Evolutionary conservation across 2,329 filamentous ascomycete species (phyloP), one percentile per base, ranked within the genome.

Genomic region (Daldinia eschscholtzii): DNA sequence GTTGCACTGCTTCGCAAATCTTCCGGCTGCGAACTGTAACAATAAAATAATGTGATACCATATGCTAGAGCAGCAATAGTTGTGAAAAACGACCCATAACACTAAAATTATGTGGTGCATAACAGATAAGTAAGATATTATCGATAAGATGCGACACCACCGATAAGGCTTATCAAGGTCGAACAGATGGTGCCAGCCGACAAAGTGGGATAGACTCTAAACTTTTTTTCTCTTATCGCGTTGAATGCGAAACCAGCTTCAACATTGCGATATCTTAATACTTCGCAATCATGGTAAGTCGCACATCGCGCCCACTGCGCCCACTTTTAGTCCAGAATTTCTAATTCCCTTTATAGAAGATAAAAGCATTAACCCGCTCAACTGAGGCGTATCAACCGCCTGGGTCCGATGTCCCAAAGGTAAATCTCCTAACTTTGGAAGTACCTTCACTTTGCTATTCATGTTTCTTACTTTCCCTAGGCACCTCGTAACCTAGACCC

Each of bases 351-450:
- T n/a, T 3, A 56, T 63, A 73, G 87, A 89, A 88, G 81, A 87
- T 89, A 75, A 89, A 89, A 81, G 89, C 91, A 59, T 86, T 93
- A 75, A 89, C 85, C 72, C 88, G 91, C 74, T 88, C 91, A 30
- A 83, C 88, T 46, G 84, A 87, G 75, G 86, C 88, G 64, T 86
- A 89, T 74, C 90, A 92, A 80, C 86, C 90, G 30, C 86, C 90
- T 18, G 91, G 91, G 67, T 89, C 89, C 62, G 87, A 87, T 79
- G 87, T 90, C 61, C 81, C 88, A 59, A 91, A 89, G 70, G 73
- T 74, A 44, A 61, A 60, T 46, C 33, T 9, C n/a, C 57, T 64
- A 13, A 6, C 10, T 42, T 48, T 42, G 23, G 23, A 48, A 53
- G 48, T 57, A 46, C 20, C 37, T 37, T 57, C 69, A n/a, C 57